Evolutionary conservation across 2,329 filamentous ascomycete species (phyloP).

Genomic region (Aspergillus ochraceus): DNA sequence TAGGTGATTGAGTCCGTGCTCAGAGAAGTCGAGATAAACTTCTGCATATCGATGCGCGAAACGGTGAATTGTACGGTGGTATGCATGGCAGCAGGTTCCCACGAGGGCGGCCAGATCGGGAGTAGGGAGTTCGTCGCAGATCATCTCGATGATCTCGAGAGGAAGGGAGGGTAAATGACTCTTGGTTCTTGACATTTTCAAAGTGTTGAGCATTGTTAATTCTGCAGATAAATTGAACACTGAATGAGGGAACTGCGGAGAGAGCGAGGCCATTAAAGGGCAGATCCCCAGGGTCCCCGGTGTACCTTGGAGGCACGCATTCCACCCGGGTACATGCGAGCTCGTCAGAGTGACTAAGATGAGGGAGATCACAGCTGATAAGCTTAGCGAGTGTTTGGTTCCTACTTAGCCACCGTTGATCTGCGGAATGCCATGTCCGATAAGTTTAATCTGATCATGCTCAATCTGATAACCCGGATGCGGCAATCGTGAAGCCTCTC

Average conservation of each 20-base stretch:
- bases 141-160: conserved; percentile 10
- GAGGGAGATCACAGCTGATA: neutral
- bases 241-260: neutral
- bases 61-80: conserved; percentile 8
- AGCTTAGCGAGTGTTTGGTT: neutral
- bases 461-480: neutral
- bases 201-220: neutral
- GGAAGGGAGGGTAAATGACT: conserved; percentile 1
- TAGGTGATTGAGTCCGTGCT: conserved; percentile 8
- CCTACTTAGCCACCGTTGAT: neutral
- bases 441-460: neutral
- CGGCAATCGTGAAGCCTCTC: neutral
- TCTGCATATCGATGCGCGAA: conserved; percentile 13
- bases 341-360: neutral
- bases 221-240: neutral
- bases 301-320: neutral
- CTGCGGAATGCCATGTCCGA: neutral
- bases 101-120: conserved; percentile 11
- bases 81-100: conserved; percentile 8
- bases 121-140: conserved; percentile 12
- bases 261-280: neutral
- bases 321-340: neutral
- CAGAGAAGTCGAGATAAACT: conserved; percentile 11
- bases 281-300: neutral
- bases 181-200: neutral